Evolutionary conservation across 2,329 filamentous ascomycete species (phyloP), one percentile per base, ranked within the genome.

Genomic region (Penicillium sp.): DNA sequence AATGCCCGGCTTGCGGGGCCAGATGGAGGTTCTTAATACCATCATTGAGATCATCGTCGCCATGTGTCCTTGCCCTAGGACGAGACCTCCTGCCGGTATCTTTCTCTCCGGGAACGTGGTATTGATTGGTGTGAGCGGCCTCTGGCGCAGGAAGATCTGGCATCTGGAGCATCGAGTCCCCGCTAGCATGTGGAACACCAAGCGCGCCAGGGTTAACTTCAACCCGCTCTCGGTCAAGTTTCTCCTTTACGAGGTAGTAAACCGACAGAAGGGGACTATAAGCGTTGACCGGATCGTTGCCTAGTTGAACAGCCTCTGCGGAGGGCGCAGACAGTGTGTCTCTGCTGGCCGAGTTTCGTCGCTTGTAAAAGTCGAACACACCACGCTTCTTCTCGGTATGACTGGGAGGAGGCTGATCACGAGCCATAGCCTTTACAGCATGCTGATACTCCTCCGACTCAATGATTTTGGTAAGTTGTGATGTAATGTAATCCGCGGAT

Each of bases 331-430:
- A 78, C 55, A 98, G 74, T 3, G 89, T 95, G 64, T 97, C 93
- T 57, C 87, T 82, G 68, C 93, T 97, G 46, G 81, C 84, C 17
- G 91, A 97, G 65, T 90, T 96, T 52, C 90, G 81, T 57, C 93
- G 80, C 71, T 95, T 96, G 72, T 97, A 98, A 64, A 98, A 97
- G 65, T 96, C 91, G 60, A 97, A 96, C 57, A 96, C 91, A 8
- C 88, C 87, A 48, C 91, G 82, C 65, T 82, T 86, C 72, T 89
- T 94, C 69, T 95, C 89, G 13, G 83, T 65, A 54, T 79, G 62
- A 66, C 78, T 67, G 65, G 82, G 58, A 68, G 77, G 57, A 72
- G 68, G 45, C 79, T 86, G 65, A 80, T 86, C n/a, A n/a, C n/a
- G n/a, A n/a, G n/a, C n/a, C n/a, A n/a, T n/a, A n/a, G n/a, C n/a